These are phyloP conservation scores for Trichosporon inkin DNA, from an alignment of 1,284 basidiomycete species.

Conservation along the genomic window DNA sequence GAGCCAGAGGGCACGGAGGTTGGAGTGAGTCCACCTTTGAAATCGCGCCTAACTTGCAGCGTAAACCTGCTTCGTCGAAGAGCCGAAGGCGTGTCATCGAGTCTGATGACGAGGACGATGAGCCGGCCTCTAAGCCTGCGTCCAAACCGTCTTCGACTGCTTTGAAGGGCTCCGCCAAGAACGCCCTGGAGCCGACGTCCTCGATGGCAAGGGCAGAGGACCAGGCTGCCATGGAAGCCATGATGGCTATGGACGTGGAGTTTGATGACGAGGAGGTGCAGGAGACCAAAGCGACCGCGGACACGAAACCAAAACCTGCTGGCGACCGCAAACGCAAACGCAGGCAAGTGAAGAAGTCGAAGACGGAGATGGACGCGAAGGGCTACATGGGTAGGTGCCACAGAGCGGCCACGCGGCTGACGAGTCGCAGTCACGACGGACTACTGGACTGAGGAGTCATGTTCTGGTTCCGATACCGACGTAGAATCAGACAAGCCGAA, in stretches of 20 bases:
- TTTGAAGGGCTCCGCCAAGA: conserved; percentile 11
- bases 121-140: background rate
- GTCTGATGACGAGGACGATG: conserved; percentile 39
- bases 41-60: background rate
- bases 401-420: background rate
- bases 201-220: conserved; percentile 39
- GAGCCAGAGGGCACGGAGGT: background rate
- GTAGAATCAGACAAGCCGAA: conserved; percentile 14
- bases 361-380: conserved; percentile 37
- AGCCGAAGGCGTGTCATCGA: conserved; percentile 33
- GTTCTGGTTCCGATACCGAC: conserved; percentile 33
- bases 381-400: conserved; percentile 44
- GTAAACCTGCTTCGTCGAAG: conserved; percentile 10
- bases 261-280: conserved; percentile 23
- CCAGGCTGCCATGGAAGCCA: conserved; percentile 45
- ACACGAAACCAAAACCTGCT: background rate
- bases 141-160: conserved; percentile 1
- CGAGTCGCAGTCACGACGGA: conserved; percentile 35
- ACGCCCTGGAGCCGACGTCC: conserved; percentile 31
- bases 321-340: conserved; percentile 12
- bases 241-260: conserved; percentile 46
- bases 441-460: conserved; percentile 36
- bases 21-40: background rate
- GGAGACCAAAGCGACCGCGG: background rate
- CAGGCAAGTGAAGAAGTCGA: conserved; percentile 42